Base-by-base conservation (phyloP, 164 flowering plant species). In the Aristolochia fimbriata region DNA sequence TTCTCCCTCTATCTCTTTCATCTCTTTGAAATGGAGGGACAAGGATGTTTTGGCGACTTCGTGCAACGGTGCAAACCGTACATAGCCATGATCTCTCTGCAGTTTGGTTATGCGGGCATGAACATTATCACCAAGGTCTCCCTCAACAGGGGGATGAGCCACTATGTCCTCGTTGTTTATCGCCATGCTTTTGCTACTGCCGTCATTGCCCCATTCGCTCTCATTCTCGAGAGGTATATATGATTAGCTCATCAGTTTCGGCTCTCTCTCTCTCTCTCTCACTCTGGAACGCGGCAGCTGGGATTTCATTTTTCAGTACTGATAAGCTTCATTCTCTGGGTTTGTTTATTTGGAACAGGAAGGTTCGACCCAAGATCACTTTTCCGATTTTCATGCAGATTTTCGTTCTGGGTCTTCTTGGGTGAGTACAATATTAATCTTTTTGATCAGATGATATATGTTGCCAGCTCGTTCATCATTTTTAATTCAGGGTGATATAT, bases 401-500 rank as follows among this genome's bases (percentile, higher is more conserved):
- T 4, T 69, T 76, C 64, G 65, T 51, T 6, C 43, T 73, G 50
- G 82, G 81, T 49, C 82, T 78, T 65, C 82, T 81, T 25, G 85
- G 82, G 81, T 78, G 43, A 60, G 73, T 55, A n/a, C n/a, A n/a
- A n/a, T n/a, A n/a, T n/a, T n/a, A n/a, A n/a, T n/a, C n/a, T n/a
- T n/a, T n/a, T n/a, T n/a, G n/a, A n/a, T n/a, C n/a, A n/a, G n/a
- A n/a, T n/a, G n/a, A n/a, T n/a, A 43, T 14, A 55, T 16, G 15
- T 23, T 6, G 30, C 31, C 24, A 54, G 11, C 31, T n/a, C n/a
- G n/a, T n/a, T n/a, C n/a, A n/a, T n/a, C n/a, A n/a, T n/a, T n/a
- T n/a, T n/a, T n/a, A n/a, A n/a, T n/a, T n/a, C n/a, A n/a, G n/a
- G n/a, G n/a, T n/a, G n/a, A n/a, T n/a, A n/a, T n/a, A n/a, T n/a